Percentiles rank a stretch among this genome's conserved stretches.
These are phyloP conservation scores for Hypoxylon fragiforme DNA, from an alignment of 495 filamentous ascomycete genomes.

Conservation along the genomic window DNA sequence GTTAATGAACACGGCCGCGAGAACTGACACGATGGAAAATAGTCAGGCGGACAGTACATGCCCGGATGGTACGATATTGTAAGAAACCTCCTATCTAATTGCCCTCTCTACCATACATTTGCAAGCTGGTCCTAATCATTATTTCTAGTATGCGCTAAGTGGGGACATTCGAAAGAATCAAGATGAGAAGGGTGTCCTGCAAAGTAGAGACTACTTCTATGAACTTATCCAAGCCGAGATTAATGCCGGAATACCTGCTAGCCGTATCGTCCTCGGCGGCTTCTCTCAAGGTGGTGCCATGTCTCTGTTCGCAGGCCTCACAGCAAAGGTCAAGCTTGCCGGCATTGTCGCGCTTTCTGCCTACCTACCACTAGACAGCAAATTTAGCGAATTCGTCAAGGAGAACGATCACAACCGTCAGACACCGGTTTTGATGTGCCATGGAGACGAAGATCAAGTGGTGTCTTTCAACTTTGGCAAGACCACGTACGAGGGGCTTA, in stretches of 20 bases:
- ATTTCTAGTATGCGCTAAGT: slow-evolving; percentile 27
- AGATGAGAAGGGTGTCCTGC: slow-evolving; percentile 80
- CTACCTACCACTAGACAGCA: slow-evolving; percentile 76
- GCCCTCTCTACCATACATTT: not conserved
- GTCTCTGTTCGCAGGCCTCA: slow-evolving; percentile 67
- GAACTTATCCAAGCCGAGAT: slow-evolving; percentile 80
- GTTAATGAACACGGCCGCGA: not conserved
- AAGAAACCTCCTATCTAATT: slow-evolving; percentile 46
- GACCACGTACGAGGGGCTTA: slow-evolving; percentile 62
- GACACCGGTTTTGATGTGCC: slow-evolving; percentile 86
- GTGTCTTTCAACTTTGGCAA: slow-evolving; percentile 71
- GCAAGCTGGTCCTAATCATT: slow-evolving; percentile 2
- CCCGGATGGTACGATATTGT: slow-evolving; percentile 93
- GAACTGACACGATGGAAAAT: slow-evolving; percentile 10
- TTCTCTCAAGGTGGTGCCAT: slow-evolving; percentile 62
- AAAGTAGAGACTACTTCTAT: slow-evolving; percentile 75
- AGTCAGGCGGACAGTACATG: slow-evolving; percentile 84
- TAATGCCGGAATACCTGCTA: slow-evolving; percentile 76
- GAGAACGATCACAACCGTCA: slow-evolving; percentile 70
- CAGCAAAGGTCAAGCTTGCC: slow-evolving; percentile 71
- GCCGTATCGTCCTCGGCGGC: slow-evolving; percentile 80
- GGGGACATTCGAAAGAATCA: slow-evolving; percentile 48
- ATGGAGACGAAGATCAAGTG: slow-evolving; percentile 73
- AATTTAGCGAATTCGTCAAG: slow-evolving; percentile 67
- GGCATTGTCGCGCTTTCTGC: slow-evolving; percentile 86